Percentiles rank a stretch among this genome's conserved stretches.
phyloP scores from a whole-genome alignment of 163 green algal species.

The Chlamydomonas reinhardtii region DNA sequence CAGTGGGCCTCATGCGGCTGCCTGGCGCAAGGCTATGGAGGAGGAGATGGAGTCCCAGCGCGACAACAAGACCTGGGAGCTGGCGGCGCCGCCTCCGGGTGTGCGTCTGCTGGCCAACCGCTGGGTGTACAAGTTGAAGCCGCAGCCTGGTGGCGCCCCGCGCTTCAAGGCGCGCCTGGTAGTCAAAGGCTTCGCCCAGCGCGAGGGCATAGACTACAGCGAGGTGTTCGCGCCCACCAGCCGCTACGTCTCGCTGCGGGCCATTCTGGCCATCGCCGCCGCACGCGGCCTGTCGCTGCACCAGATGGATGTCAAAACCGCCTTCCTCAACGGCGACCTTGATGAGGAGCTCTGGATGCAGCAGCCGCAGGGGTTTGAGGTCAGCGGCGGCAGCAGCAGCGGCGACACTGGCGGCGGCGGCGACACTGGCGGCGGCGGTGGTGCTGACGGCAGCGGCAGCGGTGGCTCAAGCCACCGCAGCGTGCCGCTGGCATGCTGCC shows the following conservation, averaged over 20 bases:
- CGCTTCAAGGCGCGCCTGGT: slow-evolving; percentile 70
- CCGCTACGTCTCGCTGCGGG: slow-evolving; percentile 44
- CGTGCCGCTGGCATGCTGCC: neutral
- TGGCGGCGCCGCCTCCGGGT: too few species aligned
- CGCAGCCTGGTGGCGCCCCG: slow-evolving; percentile 58
- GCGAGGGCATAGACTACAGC: slow-evolving; percentile 46
- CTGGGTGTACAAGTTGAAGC: slow-evolving; percentile 71
- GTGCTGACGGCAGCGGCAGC: too few species aligned
- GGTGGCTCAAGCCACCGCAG: too few species aligned
- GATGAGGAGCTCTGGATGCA: slow-evolving; percentile 49
- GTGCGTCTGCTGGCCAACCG: too few species aligned
- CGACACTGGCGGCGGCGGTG: too few species aligned
- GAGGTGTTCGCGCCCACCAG: slow-evolving; percentile 51
- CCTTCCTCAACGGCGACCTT: slow-evolving; percentile 65
- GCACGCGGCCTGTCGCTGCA: slow-evolving; percentile 52
- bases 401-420: too few species aligned
- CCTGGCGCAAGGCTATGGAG: neutral
- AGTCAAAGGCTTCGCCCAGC: slow-evolving; percentile 49
- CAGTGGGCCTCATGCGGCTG: neutral
- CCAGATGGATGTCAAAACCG: slow-evolving; percentile 64
- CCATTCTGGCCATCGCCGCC: slow-evolving; percentile 47
- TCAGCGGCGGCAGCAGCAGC: too few species aligned
- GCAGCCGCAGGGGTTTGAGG: slow-evolving; percentile 51
- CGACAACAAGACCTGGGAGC: slow-evolving; percentile 49
- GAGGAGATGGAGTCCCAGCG: slow-evolving; percentile 27